Base-by-base conservation (phyloP, 257 asterid species). In the Dorcoceras hygrometricum region DNA sequence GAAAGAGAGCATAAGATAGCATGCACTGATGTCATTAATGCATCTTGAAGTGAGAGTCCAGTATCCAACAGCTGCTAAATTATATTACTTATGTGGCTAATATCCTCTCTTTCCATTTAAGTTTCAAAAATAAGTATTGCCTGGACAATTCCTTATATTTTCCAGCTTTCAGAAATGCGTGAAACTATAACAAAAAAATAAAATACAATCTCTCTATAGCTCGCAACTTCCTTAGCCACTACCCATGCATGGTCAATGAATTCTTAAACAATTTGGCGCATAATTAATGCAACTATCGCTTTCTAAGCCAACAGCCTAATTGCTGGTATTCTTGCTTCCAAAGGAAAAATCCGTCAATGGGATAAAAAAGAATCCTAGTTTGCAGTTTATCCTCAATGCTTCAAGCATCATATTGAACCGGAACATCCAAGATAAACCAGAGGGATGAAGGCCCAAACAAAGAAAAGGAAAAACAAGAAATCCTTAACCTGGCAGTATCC, bases 401-500 rank as follows among this genome's bases (percentile, higher is more conserved):
- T 71, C 77, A 76, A 26, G 48, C 48, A 56, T 57, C 34, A 71
- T 48, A 73, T 57, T 39, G 56, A 55, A 71, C 26, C 34, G 60
- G 34, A 39, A 71, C 31, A 22, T 65, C 67, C 22, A 75, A 60
- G 71, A 71, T 23, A 64, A 50, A 5, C 20, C 25, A 51, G 27
- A 63, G n/a, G 59, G 63, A 68, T 43, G 23, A 27, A 10, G 63
- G 32, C 57, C 8, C 46, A 3, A 12, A 11, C 3, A 39, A 34
- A 9, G 58, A 48, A 69, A 59, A 58, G 57, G 53, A 28, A 73
- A 55, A 29, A 26, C 32, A 70, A 64, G 50, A 26, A 56, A 68
- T 12, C 2, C 50, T 12, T 39, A 11, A 90, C 98, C 96, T 91
- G 96, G 78, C 98, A 88, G 79, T 91, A 91, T 69, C 98, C 98